Evolutionary conservation across 768 basidiomycete species (phyloP), one percentile per base, ranked within the genome.

Genomic region (Cystofilobasidium macerans): DNA sequence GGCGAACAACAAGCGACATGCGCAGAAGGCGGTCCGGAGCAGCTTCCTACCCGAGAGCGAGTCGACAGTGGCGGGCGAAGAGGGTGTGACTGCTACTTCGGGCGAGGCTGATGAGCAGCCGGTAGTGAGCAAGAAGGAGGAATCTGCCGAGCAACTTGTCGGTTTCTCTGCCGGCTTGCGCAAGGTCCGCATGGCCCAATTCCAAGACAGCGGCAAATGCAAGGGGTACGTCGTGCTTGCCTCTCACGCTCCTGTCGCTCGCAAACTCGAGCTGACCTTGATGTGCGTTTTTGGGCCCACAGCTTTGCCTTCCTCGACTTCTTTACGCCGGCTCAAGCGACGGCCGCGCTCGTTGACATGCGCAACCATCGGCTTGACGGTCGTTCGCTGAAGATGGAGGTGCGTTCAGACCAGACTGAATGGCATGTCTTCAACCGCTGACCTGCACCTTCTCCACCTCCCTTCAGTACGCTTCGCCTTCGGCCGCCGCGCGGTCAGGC

Each of bases 281-380:
- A 32, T n/a, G 38, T 14, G 26, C 22, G 26, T 16, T 1, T 26
- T 40, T 26, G 32, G 40, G 28, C 47, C 13, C 40, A 8, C 73
- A 97, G 94, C 20, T 98, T 89, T 78, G 91, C 88, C 0, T 98
- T 98, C 73, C 82, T 94, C 62, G 95, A 99, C 76, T 99, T 98
- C 75, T 81, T 83, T 58, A 82, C 81, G 26, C 80, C 81, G 2
- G 85, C 88, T 66, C 81, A 86, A 66, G 91, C 94, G 14, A 95
- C 90, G 0, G 79, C 82, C 14, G 87, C 84, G 1, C 83, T 99
- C 51, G 81, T 85, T 70, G 89, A 95, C 71, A 82, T 85, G 60
- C 83, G 85, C 72, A 95, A 95, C 75, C 88, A 91, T 75, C 82
- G 81, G 51, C 80, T 94, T 59, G 82, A 89, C 74, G 90, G 90